Conservation (phyloP, 2,329 filamentous ascomycete genomes). For the Fusarium verticillioides region DNA sequence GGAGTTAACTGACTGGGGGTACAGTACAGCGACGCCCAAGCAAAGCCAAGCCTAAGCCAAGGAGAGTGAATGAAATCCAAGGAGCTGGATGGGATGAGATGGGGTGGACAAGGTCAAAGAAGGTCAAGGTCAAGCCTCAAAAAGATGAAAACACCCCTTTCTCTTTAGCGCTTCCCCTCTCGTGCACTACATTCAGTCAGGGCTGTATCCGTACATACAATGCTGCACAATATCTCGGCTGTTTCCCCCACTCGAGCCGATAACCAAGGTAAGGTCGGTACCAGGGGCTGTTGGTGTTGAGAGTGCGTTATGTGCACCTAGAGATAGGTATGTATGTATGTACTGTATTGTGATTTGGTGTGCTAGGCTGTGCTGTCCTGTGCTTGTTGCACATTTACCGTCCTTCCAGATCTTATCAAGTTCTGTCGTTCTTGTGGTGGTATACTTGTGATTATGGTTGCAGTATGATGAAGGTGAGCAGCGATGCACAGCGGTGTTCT, state of each 20-base stretch:
- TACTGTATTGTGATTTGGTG: neutral
- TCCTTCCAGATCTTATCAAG: neutral
- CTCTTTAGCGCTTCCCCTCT: slow-evolving; percentile 41
- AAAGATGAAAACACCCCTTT: slow-evolving; percentile 32
- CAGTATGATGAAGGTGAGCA: slow-evolving; percentile 8
- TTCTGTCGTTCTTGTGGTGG: neutral
- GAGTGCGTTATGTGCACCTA: neutral
- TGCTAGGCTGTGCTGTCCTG: neutral
- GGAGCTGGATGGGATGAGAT: slow-evolving; percentile 31
- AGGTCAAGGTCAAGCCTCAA: slow-evolving; percentile 34
- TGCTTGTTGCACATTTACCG: slow-evolving; percentile 1
- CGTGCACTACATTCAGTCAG: slow-evolving; percentile 17
- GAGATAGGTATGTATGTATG: neutral
- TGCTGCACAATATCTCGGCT: slow-evolving; percentile 28
- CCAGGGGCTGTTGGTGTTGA: neutral
- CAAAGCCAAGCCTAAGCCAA: slow-evolving; percentile 19
- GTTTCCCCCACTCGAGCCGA: slow-evolving; percentile 31
- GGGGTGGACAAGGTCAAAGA: slow-evolving; percentile 33
- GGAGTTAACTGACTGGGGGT: slow-evolving; percentile 12
- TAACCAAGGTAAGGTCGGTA: neutral
- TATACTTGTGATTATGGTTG: slow-evolving; percentile 16
- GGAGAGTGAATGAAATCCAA: slow-evolving; percentile 24
- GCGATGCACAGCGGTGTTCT: slow-evolving; percentile 17
- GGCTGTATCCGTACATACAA: neutral
- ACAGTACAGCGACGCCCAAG: slow-evolving; percentile 6